These are phyloP conservation scores for Carex parvula DNA, from an alignment of 176 grass and related monocot species.

Conservation along the genomic window DNA sequence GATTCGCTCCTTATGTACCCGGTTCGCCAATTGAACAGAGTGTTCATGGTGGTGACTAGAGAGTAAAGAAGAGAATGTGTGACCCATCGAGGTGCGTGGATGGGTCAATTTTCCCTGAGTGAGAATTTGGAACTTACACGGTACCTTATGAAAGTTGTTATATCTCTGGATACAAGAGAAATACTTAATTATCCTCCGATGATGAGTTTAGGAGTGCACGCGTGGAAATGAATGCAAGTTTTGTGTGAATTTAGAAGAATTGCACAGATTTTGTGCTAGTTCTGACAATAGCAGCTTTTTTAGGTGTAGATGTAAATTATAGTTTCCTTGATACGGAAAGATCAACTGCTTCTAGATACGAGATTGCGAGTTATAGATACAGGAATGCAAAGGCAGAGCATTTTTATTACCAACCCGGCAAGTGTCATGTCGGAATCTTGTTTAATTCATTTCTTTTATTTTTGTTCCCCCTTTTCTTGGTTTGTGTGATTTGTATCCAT, in stretches of 20 bases:
- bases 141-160: background rate
- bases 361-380: background rate
- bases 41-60: conserved; percentile 29
- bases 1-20: conserved; percentile 70
- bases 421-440: background rate
- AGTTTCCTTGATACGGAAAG: background rate
- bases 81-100: background rate
- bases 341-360: background rate
- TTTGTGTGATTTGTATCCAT: conserved; percentile 6
- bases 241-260: conserved; percentile 7
- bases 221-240: conserved; percentile 6
- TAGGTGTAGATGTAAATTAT: conserved; percentile 19
- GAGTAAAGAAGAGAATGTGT: background rate
- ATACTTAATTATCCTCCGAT: background rate
- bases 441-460: background rate
- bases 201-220: background rate
- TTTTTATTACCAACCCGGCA: background rate
- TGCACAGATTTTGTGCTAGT: background rate
- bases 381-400: background rate
- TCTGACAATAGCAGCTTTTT: conserved; percentile 12
- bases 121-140: background rate
- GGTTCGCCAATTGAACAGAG: conserved; percentile 71
- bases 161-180: background rate
- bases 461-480: background rate
- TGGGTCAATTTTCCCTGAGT: background rate